Base-by-base conservation (phyloP, 768 basidiomycete genomes). In the Tulasnella sp. region DNA sequence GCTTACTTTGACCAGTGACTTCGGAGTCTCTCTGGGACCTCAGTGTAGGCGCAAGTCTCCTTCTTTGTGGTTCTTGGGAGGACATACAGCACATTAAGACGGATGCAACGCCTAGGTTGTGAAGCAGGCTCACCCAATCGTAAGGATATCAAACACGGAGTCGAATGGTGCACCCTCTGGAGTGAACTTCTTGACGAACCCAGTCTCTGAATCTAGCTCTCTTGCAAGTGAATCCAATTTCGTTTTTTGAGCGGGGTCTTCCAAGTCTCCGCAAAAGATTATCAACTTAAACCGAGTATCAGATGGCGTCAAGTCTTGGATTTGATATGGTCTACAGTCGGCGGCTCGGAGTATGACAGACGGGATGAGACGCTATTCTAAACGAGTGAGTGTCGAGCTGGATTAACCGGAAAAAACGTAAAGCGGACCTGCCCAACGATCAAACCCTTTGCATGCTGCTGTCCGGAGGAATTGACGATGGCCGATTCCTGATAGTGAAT, bases 1-100 rank as follows among this genome's bases (percentile, higher is more conserved):
- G 44, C 80, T 39, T 57, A 90, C 90, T 87, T 90, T 0, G 89
- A 87, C 90, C 90, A 91, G 82, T 91, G 90, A 11, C 86, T 82
- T 73, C 88, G 83, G 77, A 91, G 83, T 11, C 86, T 74, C 55
- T 80, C 79, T 1, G 90, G 90, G 15, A 91, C 80, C 55, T 87
- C 86, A 37, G 85, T 87, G 78, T 87, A 86, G 71, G 84, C 55
- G 40, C 67, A 82, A 6, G 88, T 85, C 20, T 80, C 83, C 70
- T 84, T 81, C 80, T 87, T 87, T 42, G 55, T 42, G 18, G 73
- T 74, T n/a, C 74, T 81, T 40, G 77, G 73, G 55, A 26, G 51
- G 48, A n/a, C 20, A 32, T 10, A 20, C 2, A 20, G 26, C 51
- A 26, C 23, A 46, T 80, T 84, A 15, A 83, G 82, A 40, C 84